A percentile compares a stretch with the other conserved stretches of the same genome.
Conservation (phyloP, 768 basidiomycete species). For the Dendrothele bispora region DNA sequence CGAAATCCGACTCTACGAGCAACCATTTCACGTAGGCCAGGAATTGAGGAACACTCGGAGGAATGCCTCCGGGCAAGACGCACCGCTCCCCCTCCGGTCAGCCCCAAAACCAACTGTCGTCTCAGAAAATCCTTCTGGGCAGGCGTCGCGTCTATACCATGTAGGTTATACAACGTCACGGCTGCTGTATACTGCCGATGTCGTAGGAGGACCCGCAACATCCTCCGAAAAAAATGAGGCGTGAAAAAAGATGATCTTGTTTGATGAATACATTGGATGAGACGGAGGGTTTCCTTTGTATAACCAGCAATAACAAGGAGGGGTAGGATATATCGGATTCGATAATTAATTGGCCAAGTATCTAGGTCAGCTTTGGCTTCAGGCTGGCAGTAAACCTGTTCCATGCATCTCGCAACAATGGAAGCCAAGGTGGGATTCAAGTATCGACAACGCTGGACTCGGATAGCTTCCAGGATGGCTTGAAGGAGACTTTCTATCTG, state of each 20-base stretch:
- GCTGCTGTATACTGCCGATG: slow-evolving; percentile 39
- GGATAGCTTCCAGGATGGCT: slow-evolving; percentile 37
- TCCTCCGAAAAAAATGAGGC: slow-evolving; percentile 33
- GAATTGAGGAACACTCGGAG: background rate
- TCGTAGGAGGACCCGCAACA: slow-evolving; percentile 39
- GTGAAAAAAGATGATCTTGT: slow-evolving; percentile 40
- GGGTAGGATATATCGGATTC: slow-evolving; percentile 46
- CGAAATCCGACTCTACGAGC: slow-evolving; percentile 25
- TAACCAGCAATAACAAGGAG: slow-evolving; percentile 38
- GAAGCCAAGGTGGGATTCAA: slow-evolving; percentile 28
- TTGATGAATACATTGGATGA: slow-evolving; percentile 39
- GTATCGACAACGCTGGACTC: slow-evolving; percentile 28
- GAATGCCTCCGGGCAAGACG: slow-evolving; percentile 21
- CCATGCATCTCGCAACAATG: slow-evolving; percentile 34
- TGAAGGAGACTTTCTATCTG: slow-evolving; percentile 37
- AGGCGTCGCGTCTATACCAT: too few species aligned
- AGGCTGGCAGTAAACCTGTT: slow-evolving; percentile 32
- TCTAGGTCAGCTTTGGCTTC: slow-evolving; percentile 26
- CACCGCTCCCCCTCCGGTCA: slow-evolving; percentile 32
- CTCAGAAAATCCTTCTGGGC: slow-evolving; percentile 29
- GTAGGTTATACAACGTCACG: slow-evolving; percentile 25
- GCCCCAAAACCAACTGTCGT: slow-evolving; percentile 26
- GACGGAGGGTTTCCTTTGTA: slow-evolving; percentile 31
- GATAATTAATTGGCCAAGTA: slow-evolving; percentile 43
- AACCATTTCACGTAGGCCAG: slow-evolving; percentile 24